A percentile compares a stretch with the other conserved stretches of the same genome.
Evolutionary conservation across 371 early-diverging fungal species (phyloP).

Genomic region (Apophysomyces elegans): DNA sequence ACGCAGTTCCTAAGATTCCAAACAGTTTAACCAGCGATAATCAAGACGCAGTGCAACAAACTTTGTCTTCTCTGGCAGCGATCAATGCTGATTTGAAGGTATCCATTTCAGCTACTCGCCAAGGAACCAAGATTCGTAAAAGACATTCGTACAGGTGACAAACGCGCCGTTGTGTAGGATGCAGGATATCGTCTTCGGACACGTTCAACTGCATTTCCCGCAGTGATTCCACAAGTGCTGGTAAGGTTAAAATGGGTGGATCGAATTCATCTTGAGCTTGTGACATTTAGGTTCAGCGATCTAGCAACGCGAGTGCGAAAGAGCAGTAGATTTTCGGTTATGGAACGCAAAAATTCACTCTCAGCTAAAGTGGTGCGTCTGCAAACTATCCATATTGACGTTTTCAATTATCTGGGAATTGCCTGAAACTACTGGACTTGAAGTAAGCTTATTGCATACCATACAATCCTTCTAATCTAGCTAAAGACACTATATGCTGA

Average conservation of each 20-base stretch:
- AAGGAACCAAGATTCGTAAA: constrained; percentile 19
- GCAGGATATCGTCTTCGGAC: constrained; percentile 25
- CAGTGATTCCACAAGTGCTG: constrained; percentile 17
- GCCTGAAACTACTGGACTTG: too few relatives aligned
- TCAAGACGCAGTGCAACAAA: background rate
- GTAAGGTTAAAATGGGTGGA: constrained; percentile 16
- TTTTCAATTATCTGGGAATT: too few relatives aligned
- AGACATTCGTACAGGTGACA: constrained; percentile 24
- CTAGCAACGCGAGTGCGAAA: background rate
- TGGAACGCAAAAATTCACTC: too few relatives aligned
- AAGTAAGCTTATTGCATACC: too few relatives aligned
- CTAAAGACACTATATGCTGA: too few relatives aligned
- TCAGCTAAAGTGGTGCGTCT: too few relatives aligned
- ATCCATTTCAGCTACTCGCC: constrained; percentile 18
- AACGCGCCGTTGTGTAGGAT: constrained; percentile 23
- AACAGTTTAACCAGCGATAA: constrained; percentile 1
- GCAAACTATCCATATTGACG: too few relatives aligned
- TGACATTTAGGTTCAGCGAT: background rate
- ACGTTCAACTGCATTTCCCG: constrained; percentile 24
- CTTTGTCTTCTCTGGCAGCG: background rate
- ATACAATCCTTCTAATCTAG: too few relatives aligned
- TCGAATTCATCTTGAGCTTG: constrained; percentile 9
- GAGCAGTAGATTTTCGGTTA: background rate
- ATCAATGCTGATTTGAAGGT: background rate
- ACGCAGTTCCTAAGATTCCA: constrained; percentile 7